Conservation (phyloP, 495 filamentous ascomycete species). For the Bryoglossum gracile region DNA sequence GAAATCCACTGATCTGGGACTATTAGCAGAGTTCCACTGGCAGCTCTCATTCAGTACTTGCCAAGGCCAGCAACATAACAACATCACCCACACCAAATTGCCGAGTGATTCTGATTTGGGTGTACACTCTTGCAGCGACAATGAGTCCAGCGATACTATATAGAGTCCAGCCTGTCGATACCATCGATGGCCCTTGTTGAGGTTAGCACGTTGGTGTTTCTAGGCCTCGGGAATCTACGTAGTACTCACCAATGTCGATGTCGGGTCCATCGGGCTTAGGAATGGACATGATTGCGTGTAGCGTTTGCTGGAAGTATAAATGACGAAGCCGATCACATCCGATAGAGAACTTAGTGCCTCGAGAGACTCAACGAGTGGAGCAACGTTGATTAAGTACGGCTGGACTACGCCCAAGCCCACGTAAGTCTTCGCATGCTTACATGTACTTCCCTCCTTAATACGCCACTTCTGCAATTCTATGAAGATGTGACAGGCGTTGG, state of each 20-base stretch:
- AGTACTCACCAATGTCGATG: constrained; percentile 6
- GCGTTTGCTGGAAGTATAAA: neutral
- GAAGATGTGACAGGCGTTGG: neutral
- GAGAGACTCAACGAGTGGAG: neutral
- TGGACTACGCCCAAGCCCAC: neutral
- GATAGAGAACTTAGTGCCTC: neutral
- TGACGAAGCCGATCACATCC: neutral
- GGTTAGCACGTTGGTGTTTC: neutral
- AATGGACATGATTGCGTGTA: constrained; percentile 9
- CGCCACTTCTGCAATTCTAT: neutral
- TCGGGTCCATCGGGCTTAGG: constrained; percentile 8
- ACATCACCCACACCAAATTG: constrained; percentile 9
- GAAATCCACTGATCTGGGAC: neutral
- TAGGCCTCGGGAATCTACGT: too few species aligned
- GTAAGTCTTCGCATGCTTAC: neutral
- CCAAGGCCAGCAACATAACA: constrained; percentile 4
- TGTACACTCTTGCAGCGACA: constrained; percentile 4
- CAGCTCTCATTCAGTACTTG: neutral
- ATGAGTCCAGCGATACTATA: neutral
- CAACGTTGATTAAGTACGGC: neutral
- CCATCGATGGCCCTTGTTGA: neutral
- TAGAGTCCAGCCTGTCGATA: constrained; percentile 4
- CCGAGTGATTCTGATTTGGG: constrained; percentile 4
- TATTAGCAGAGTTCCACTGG: neutral
- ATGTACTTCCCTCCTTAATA: neutral